Percentiles rank a stretch among this genome's conserved stretches.
These are phyloP conservation scores for Houttuynia cordata DNA, from an alignment of 164 flowering plant genomes.

Conservation along the genomic window DNA sequence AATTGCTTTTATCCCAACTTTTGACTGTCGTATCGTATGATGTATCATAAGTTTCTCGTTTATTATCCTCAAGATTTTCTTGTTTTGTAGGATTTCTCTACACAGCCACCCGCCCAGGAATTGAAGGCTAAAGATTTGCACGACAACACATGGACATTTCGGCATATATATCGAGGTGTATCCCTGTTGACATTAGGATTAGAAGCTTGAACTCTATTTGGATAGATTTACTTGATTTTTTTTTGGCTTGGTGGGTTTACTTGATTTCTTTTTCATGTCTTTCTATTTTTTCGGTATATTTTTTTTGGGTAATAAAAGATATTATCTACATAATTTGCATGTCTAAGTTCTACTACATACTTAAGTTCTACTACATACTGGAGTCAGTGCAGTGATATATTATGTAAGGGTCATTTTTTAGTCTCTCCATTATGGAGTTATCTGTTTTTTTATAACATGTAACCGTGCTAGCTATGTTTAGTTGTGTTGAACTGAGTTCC, in stretches of 20 bases:
- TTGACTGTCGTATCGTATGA: neutral
- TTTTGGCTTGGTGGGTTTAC: no score
- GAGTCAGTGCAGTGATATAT: no score
- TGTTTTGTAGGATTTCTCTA: slow-evolving; percentile 55
- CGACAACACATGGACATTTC: slow-evolving; percentile 78
- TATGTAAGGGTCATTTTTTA: no score
- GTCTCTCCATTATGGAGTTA: no score
- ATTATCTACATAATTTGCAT: no score
- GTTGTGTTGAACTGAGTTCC: neutral
- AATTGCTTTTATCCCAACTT: slow-evolving; percentile 10
- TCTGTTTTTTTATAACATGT: no score
- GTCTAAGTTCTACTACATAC: no score
- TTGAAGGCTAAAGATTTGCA: slow-evolving; percentile 81
- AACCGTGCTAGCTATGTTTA: no score
- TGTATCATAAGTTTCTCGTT: neutral
- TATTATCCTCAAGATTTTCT: neutral
- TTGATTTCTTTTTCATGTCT: no score
- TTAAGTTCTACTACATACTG: no score
- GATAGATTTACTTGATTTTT: neutral
- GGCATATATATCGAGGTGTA: slow-evolving; percentile 88
- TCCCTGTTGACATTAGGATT: neutral
- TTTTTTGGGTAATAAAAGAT: no score
- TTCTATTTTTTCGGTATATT: no score
- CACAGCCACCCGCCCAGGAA: slow-evolving; percentile 99
- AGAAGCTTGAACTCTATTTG: neutral